Percentiles rank a stretch among this genome's conserved stretches.
phyloP scores from a whole-genome alignment of 331 rosid species.

The Malus hybrid region DNA sequence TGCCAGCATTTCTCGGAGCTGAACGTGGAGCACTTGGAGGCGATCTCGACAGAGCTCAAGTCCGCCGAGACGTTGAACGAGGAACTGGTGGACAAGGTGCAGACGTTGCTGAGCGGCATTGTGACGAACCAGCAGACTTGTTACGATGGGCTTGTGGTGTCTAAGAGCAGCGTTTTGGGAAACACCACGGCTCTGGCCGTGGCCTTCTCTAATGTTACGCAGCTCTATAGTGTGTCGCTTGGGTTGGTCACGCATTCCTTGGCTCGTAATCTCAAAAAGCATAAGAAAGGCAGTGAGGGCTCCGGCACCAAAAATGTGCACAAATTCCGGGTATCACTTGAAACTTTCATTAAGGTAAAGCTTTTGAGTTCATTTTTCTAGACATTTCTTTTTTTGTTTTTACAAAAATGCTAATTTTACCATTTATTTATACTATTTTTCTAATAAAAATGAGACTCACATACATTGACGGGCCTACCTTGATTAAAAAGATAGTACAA shows the following conservation, averaged over 20 bases:
- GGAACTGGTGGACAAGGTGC: slow-evolving; percentile 35
- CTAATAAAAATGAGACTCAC: too few species aligned
- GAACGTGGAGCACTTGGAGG: slow-evolving; percentile 39
- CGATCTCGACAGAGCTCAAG: slow-evolving; percentile 26
- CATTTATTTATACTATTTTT: too few species aligned
- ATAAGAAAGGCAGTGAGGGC: slow-evolving; percentile 18
- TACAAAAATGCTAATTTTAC: too few species aligned
- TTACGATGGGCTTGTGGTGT: slow-evolving; percentile 44
- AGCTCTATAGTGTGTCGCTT: slow-evolving; percentile 59
- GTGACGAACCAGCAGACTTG: slow-evolving; percentile 75
- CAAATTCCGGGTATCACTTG: slow-evolving; percentile 42
- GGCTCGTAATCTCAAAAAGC: slow-evolving; percentile 19
- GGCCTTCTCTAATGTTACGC: slow-evolving; percentile 30
- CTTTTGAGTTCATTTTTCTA: too few species aligned
- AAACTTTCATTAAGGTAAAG: slow-evolving; percentile 50
- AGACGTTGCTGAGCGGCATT: slow-evolving; percentile 54
- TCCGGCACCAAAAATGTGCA: neutral
- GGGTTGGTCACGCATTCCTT: slow-evolving; percentile 48
- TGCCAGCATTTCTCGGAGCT: slow-evolving; percentile 45
- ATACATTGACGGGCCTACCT: accelerated
- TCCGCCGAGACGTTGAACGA: slow-evolving; percentile 4
- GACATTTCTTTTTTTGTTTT: too few species aligned
- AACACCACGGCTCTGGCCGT: slow-evolving; percentile 17
- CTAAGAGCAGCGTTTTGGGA: slow-evolving; percentile 34
- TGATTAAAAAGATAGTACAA: too few species aligned